Percentiles rank a stretch among this genome's conserved stretches.
These are phyloP conservation scores for Pseudogymnoascus sp. DNA, from an alignment of 2,329 filamentous ascomycete genomes.

Conservation along the genomic window DNA sequence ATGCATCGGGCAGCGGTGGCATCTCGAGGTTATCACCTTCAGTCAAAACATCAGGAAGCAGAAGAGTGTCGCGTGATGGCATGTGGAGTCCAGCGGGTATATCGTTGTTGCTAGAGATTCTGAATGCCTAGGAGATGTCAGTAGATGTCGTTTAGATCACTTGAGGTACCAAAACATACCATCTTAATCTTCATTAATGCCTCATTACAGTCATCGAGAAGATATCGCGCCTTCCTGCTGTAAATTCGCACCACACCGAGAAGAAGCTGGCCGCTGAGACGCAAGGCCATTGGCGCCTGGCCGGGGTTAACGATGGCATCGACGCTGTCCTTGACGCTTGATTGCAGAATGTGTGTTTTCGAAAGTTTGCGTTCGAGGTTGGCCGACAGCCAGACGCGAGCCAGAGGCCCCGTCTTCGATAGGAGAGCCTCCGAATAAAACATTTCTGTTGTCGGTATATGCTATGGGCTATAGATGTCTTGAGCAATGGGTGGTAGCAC, in stretches of 20 bases:
- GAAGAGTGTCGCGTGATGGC: slow-evolving; percentile 75
- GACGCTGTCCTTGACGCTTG: slow-evolving; percentile 90
- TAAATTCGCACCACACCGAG: slow-evolving; percentile 97
- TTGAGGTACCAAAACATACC: slow-evolving; percentile 54
- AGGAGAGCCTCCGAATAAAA: slow-evolving; percentile 96
- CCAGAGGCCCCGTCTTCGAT: slow-evolving; percentile 92
- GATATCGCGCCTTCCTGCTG: slow-evolving; percentile 89
- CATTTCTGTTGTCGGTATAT: slow-evolving; percentile 44
- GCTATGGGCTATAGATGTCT: slow-evolving; percentile 1
- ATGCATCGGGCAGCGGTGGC: slow-evolving; percentile 80
- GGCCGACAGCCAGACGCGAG: slow-evolving; percentile 95
- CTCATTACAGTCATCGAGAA: slow-evolving; percentile 96
- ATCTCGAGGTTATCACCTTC: slow-evolving; percentile 73
- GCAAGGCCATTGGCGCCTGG: slow-evolving; percentile 89
- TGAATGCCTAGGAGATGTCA: slow-evolving; percentile 65
- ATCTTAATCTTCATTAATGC: slow-evolving; percentile 97
- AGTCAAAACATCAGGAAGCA: slow-evolving; percentile 85
- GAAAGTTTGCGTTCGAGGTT: slow-evolving; percentile 98
- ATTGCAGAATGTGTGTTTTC: slow-evolving; percentile 90
- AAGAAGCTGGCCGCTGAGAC: slow-evolving; percentile 85
- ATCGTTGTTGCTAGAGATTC: slow-evolving; percentile 89
- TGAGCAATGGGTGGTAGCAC: slow-evolving; percentile 6
- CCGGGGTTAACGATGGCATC: slow-evolving; percentile 88
- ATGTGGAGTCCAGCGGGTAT: slow-evolving; percentile 74
- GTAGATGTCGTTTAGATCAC: slow-evolving; percentile 15